Base-by-base conservation (phyloP, 306 rosid genomes). In the Vigna angularis region DNA sequence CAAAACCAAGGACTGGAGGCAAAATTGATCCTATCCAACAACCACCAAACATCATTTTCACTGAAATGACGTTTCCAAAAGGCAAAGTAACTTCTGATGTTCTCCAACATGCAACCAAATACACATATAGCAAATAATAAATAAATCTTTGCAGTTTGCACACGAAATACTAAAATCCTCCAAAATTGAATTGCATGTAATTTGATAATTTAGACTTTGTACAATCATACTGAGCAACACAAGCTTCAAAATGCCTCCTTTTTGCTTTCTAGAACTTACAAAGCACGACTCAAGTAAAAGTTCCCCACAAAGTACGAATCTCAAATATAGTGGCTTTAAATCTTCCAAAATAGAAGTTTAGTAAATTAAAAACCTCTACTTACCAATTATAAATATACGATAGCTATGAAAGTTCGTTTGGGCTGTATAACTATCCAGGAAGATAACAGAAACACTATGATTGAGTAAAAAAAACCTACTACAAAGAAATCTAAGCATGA, bases 301-400 rank as follows among this genome's bases (percentile, higher is more conserved):
- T 55, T 8, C 42, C 50, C 38, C n/a, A 32, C 18, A 18, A 58
- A 42, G 2, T 45, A 42, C 13, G 12, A 5, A 24, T 65, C 28
- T 51, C 24, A 28, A 49, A 73, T 40, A 74, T 69, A 5, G 63
- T 44, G 69, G 63, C 15, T 62, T 61, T 36, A 62, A 73, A 53
- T 51, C 15, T 40, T n/a, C 70, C 55, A 66, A 57, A 16, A 69
- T 53, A n/a, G 36, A 72, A 75, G 42, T 59, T 50, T 61, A 26
- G 58, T 57, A 72, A 56, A 72, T 38, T 66, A 57, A 18, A 73
- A 80, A 26, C 38, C 18, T 74, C 78, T 65, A 48, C 58, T 47
- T 22, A 55, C 58, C 81, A 59, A 70, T 62, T 51, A 38, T 57
- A 59, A 15, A 69, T 69, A 16, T 48, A 72, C 51, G 28, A 42